Evolutionary conservation across 148 eudicot genomes (phyloP), one percentile per base, ranked within the genome.

Genomic region (Dysphania ambrosioides): DNA sequence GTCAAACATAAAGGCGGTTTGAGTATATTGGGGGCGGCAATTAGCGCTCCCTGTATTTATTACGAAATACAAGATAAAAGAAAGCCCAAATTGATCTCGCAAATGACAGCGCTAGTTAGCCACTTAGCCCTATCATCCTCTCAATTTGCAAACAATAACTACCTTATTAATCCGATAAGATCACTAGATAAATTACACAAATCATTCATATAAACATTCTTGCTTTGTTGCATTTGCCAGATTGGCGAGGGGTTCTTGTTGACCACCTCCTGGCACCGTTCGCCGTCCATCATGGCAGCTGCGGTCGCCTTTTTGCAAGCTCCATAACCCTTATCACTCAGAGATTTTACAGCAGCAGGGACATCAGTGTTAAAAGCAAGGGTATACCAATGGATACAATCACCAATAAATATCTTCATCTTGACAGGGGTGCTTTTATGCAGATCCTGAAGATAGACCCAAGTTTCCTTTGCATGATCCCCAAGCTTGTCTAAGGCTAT

Each of bases 171-270:
- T 15, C 75, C 59, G 51, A 74, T 70, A 62, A 79, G 73, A 79
- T 79, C 78, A 69, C 31, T 74, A 30, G 29, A 23, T 62, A 79
- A 63, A 36, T 49, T 65, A 74, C 71, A 49, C 64, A 79, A 69
- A 55, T 79, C 78, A 69, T 74, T 75, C 71, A 61, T n/a, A 32
- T 26, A 68, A 9, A 5, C 12, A 24, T 79, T 79, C 47, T 12
- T 74, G 41, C 2, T 0, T 51, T 4, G 27, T 11, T 49, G 34
- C 59, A 21, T 13, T 19, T 61, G 29, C 75, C 70, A 79, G 5
- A 29, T 62, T 24, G 71, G 26, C 23, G 82, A 79, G 23, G 82
- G 78, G 66, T 69, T 27, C 24, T 63, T 66, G 5, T 49, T 10
- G 0, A 79, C 27, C 3, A 38, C 58, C 10, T 34, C 9, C 24